Conservation (phyloP, 2,329 filamentous ascomycete genomes). For the Tolypocladium cylindrosporum region DNA sequence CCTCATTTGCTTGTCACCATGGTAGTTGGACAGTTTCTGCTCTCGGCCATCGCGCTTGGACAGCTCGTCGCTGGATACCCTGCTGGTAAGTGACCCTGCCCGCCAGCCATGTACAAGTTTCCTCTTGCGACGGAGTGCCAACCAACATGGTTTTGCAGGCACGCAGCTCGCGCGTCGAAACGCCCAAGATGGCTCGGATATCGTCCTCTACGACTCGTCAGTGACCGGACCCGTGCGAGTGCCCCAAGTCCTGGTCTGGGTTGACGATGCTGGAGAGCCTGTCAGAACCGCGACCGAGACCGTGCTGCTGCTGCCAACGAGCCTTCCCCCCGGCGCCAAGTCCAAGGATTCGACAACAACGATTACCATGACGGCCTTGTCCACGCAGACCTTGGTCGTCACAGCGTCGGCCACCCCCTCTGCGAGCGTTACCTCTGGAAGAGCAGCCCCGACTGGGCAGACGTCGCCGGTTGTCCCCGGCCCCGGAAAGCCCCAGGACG, state of each 20-base stretch:
- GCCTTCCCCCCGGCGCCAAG: slow-evolving; percentile 2
- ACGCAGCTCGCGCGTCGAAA: neutral
- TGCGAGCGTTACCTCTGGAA: neutral
- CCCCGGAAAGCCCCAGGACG: neutral
- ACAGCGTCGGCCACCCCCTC: neutral
- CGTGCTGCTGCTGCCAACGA: slow-evolving; percentile 13
- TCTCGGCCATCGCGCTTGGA: slow-evolving; percentile 13
- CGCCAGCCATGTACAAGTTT: neutral
- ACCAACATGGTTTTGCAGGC: neutral
- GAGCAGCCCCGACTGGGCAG: neutral
- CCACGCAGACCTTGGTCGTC: slow-evolving; percentile 1
- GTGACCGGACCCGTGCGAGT: slow-evolving; percentile 29
- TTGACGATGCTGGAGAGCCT: slow-evolving; percentile 45
- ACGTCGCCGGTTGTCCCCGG: neutral
- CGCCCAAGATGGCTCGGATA: slow-evolving; percentile 4
- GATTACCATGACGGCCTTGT: neutral
- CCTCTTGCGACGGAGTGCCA: neutral
- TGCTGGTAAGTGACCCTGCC: slow-evolving; percentile 9
- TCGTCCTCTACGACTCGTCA: slow-evolving; percentile 25
- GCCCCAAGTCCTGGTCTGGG: slow-evolving; percentile 46
- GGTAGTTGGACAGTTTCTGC: slow-evolving; percentile 10
- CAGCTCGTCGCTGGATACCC: slow-evolving; percentile 12
- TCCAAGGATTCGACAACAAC: neutral
- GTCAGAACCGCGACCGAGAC: slow-evolving; percentile 32
- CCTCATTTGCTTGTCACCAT: slow-evolving; percentile 8